These are phyloP conservation scores for Russula compacta DNA, from an alignment of 768 basidiomycete genomes.

Conservation along the genomic window DNA sequence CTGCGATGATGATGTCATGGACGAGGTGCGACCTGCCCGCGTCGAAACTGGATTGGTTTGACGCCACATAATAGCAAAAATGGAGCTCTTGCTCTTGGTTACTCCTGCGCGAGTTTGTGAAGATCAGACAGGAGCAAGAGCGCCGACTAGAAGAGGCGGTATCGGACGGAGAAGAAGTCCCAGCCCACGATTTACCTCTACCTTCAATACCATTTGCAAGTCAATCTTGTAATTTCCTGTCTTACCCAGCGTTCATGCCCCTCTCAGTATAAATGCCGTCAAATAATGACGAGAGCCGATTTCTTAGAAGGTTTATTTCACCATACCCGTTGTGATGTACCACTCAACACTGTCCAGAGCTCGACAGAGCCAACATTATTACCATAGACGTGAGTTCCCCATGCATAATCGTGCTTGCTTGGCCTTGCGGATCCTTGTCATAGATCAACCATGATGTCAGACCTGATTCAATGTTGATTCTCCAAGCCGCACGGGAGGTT, in stretches of 20 bases:
- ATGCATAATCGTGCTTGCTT: background rate
- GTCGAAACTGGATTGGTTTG: background rate
- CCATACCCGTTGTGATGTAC: background rate
- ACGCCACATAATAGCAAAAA: slow-evolving; percentile 46
- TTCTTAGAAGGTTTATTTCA: slow-evolving; percentile 57
- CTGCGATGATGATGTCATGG: slow-evolving; percentile 83
- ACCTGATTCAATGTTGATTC: slow-evolving; percentile 70
- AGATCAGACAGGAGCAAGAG: slow-evolving; percentile 43
- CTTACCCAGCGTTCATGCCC: background rate
- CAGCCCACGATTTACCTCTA: slow-evolving; percentile 39
- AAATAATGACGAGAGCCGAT: slow-evolving; percentile 80
- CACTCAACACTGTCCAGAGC: slow-evolving; percentile 30
- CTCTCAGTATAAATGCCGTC: slow-evolving; percentile 52
- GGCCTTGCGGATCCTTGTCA: background rate
- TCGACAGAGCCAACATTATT: slow-evolving; percentile 65
- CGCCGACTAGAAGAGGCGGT: slow-evolving; percentile 33
- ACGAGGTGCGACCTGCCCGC: slow-evolving; percentile 47
- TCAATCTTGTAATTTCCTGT: background rate
- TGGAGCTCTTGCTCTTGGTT: slow-evolving; percentile 79
- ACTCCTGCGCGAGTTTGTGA: slow-evolving; percentile 64
- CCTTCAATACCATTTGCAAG: slow-evolving; percentile 57
- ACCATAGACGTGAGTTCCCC: slow-evolving; percentile 57
- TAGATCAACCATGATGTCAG: slow-evolving; percentile 68
- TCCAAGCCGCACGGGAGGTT: slow-evolving; percentile 63
- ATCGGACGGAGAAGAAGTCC: slow-evolving; percentile 29